A percentile compares a stretch with the other conserved stretches of the same genome.
These are phyloP conservation scores for Eucalyptus pauciflora DNA, from an alignment of 345 rosid species.

Conservation along the genomic window DNA sequence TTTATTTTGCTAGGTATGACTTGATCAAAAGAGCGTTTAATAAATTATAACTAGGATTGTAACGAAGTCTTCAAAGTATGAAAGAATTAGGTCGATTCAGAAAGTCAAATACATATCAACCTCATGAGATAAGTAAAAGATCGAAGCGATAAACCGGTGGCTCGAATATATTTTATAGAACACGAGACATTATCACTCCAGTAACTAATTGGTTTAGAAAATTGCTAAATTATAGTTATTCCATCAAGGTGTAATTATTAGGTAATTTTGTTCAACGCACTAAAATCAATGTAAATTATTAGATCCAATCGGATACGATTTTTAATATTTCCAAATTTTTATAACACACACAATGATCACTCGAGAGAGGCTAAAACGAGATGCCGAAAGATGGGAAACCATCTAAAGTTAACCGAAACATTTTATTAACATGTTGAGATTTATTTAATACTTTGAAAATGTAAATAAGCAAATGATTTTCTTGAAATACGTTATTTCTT, in stretches of 20 bases:
- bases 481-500: not conserved
- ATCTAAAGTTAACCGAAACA: not conserved
- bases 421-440: not conserved
- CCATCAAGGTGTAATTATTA: not conserved
- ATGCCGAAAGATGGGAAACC: not conserved
- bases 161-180: not conserved
- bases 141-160: not conserved
- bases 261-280: not conserved
- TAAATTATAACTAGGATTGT: not conserved
- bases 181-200: not conserved
- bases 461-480: not conserved
- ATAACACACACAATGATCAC: not conserved
- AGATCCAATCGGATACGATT: not conserved
- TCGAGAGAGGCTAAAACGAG: not conserved
- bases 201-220: not conserved
- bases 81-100: accelerated
- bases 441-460: not conserved
- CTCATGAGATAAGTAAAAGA: not conserved
- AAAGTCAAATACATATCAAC: not conserved
- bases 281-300: not conserved
- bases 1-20: not conserved
- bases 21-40: not conserved
- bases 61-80: not conserved
- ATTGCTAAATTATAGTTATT: not conserved
- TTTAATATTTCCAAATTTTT: not conserved